A percentile compares a stretch with the other conserved stretches of the same genome.
These are phyloP conservation scores for Annulohypoxylon nitens DNA, from an alignment of 495 filamentous ascomycete genomes.

Conservation along the genomic window DNA sequence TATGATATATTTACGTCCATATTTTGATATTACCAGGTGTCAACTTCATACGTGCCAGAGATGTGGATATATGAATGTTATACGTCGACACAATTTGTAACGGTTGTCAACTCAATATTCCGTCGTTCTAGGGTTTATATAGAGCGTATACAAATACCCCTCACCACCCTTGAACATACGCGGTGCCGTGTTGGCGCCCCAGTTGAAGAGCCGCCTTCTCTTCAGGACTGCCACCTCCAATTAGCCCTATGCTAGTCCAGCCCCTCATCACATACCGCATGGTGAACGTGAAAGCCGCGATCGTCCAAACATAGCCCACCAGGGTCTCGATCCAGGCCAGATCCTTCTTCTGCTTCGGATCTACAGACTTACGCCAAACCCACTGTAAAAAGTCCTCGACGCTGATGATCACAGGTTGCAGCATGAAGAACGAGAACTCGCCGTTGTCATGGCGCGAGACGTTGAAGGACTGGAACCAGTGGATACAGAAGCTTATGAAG, in stretches of 20 bases:
- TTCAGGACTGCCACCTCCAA: conserved; percentile 15
- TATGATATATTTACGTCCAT: no score
- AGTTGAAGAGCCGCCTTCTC: conserved; percentile 22
- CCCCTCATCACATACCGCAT: conserved; percentile 14
- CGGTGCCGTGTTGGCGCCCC: conserved; percentile 4
- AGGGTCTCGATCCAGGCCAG: conserved; percentile 19
- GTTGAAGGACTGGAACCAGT: conserved; percentile 33
- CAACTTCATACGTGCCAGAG: no score
- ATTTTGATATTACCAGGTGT: no score
- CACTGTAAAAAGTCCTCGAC: conserved; percentile 42
- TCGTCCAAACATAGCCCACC: conserved; percentile 30
- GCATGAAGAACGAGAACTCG: conserved; percentile 42
- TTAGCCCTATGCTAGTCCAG: conserved; percentile 7
- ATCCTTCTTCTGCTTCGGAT: conserved; percentile 3
- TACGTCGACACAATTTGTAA: no score
- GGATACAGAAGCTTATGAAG: conserved; percentile 30
- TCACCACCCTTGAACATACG: conserved; percentile 16
- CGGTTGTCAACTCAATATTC: not conserved
- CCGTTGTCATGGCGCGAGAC: conserved; percentile 18
- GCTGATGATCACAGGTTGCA: conserved; percentile 46
- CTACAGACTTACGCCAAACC: conserved; percentile 32
- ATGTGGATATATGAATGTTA: no score
- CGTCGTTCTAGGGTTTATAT: no score
- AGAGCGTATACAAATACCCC: not conserved
- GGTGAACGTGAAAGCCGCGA: conserved; percentile 29